These are phyloP conservation scores for Picochlorum sp. DNA, from an alignment of 139 green algal species.

Conservation along the genomic window DNA sequence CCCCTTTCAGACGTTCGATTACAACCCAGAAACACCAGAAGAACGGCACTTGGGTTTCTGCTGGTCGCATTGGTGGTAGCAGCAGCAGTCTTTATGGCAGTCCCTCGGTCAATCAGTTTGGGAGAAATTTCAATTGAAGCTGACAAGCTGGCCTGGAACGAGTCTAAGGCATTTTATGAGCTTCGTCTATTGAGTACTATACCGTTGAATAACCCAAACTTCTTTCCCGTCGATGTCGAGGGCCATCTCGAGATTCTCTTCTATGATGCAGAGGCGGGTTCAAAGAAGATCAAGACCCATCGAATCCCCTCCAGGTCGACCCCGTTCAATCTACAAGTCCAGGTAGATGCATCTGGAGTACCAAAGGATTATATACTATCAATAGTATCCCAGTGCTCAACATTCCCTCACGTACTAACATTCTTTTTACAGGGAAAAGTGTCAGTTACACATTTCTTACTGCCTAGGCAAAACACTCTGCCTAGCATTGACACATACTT, in stretches of 20 bases:
- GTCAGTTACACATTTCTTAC: constrained; percentile 14
- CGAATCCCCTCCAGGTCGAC: constrained; percentile 9
- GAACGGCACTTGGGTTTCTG: constrained; percentile 29
- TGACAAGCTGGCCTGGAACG: constrained; percentile 60
- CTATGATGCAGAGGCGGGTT: constrained; percentile 49
- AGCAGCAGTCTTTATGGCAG: constrained; percentile 42
- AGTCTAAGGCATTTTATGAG: constrained; percentile 45
- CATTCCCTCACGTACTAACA: constrained; percentile 55
- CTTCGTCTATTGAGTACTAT: constrained; percentile 52
- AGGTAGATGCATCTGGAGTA: constrained; percentile 49
- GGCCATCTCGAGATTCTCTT: constrained; percentile 48
- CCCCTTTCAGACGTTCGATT: constrained; percentile 35
- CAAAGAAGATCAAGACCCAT: constrained; percentile 4
- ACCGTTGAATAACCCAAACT: constrained; percentile 76
- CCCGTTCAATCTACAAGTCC: constrained; percentile 24
- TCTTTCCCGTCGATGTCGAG: constrained; percentile 31
- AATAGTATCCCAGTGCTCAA: constrained; percentile 56
- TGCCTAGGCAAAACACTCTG: constrained; percentile 27
- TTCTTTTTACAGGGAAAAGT: constrained; percentile 66
- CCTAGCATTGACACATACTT: constrained; percentile 62
- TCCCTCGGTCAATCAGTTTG: constrained; percentile 49
- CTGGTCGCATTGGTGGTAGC: constrained; percentile 33
- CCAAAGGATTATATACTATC: constrained; percentile 48
- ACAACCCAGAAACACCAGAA: constrained; percentile 20
- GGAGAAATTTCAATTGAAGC: constrained; percentile 51